A percentile compares a stretch with the other conserved stretches of the same genome.
phyloP scores from a whole-genome alignment of 306 rosid species.

The Cucumis cinereus region DNA sequence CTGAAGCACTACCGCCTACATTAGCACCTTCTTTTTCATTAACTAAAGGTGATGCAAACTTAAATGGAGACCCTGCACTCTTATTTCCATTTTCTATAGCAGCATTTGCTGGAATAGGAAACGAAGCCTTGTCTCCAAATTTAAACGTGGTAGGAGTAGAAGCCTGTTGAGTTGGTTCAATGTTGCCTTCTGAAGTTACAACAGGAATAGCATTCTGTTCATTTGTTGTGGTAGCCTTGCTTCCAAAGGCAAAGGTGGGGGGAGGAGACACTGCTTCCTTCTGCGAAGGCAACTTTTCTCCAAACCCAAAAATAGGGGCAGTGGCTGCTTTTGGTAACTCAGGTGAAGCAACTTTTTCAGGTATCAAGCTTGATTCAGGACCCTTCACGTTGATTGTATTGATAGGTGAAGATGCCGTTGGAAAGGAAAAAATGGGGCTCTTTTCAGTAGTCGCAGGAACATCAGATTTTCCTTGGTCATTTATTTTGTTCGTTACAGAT shows the following conservation, averaged over 20 bases:
- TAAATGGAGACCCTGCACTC: conserved; percentile 18
- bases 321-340: conserved; percentile 24
- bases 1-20: conserved; percentile 23
- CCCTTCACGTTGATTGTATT: conserved; percentile 10
- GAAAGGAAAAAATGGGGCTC: conserved; percentile 13
- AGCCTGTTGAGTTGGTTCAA: conserved; percentile 15
- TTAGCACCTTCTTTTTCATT: conserved; percentile 18
- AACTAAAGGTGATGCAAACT: conserved; percentile 21
- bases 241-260: conserved; percentile 15
- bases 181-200: conserved; percentile 16
- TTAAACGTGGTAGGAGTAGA: conserved; percentile 1
- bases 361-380: conserved; percentile 19
- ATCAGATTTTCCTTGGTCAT: conserved; percentile 14
- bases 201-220: conserved; percentile 18
- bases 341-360: conserved; percentile 20
- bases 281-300: conserved; percentile 27
- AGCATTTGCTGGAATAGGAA: neutral
- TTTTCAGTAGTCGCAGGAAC: conserved; percentile 27
- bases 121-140: conserved; percentile 8
- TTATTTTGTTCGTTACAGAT: conserved; percentile 15
- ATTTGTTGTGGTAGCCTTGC: conserved; percentile 19
- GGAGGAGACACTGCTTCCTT: conserved; percentile 24
- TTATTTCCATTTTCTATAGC: conserved; percentile 16
- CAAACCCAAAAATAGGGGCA: conserved; percentile 15
- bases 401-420: conserved; percentile 13